Percentiles rank a stretch among this genome's conserved stretches.
These are phyloP conservation scores for Dothistroma septosporum DNA, from an alignment of 2,329 filamentous ascomycete genomes.

Conservation along the genomic window DNA sequence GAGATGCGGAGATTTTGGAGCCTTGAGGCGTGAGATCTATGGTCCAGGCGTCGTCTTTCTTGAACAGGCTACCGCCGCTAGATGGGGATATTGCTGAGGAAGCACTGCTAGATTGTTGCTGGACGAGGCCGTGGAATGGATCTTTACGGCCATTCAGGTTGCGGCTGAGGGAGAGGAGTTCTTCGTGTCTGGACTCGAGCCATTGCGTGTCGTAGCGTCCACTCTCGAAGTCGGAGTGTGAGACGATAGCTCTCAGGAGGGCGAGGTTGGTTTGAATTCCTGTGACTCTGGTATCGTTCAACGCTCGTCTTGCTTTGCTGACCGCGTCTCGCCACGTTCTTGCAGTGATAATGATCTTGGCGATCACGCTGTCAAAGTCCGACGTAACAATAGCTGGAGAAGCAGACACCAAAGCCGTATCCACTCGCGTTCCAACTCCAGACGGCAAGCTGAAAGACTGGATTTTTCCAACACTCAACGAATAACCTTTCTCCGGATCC, in stretches of 20 bases:
- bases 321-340: conserved; percentile 51
- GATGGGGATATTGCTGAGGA: conserved; percentile 34
- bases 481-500: conserved; percentile 50
- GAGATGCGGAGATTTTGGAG: conserved; percentile 6
- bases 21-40: conserved; percentile 17
- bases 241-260: conserved; percentile 52
- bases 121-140: conserved; percentile 25
- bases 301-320: conserved; percentile 51
- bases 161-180: conserved; percentile 34
- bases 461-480: conserved; percentile 59
- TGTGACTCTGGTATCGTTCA: conserved; percentile 53
- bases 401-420: conserved; percentile 50
- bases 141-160: conserved; percentile 13
- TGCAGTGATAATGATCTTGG: conserved; percentile 57
- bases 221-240: conserved; percentile 47
- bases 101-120: conserved; percentile 23
- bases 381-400: conserved; percentile 47
- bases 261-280: conserved; percentile 58
- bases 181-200: conserved; percentile 50
- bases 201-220: conserved; percentile 54
- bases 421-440: conserved; percentile 56
- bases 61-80: conserved; percentile 44
- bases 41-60: conserved; percentile 26
- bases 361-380: conserved; percentile 57
- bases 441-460: conserved; percentile 51